Evolutionary conservation across 805 yeast species (phyloP), one percentile per base, ranked within the genome.

Genomic region (Metschnikowia orientalis): DNA sequence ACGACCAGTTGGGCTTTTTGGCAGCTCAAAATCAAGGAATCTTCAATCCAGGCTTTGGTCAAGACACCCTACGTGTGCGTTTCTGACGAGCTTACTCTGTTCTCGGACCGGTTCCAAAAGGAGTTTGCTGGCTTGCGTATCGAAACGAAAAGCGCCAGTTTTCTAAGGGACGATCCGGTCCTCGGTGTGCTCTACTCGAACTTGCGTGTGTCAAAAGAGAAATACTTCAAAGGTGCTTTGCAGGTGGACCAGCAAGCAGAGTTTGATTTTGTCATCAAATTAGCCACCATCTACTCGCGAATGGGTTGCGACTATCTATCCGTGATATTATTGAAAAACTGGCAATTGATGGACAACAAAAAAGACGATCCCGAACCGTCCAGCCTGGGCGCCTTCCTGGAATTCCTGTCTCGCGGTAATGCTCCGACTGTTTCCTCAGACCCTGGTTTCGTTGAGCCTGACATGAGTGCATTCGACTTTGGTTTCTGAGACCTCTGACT

Each of bases 241-340:
- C 63, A 67, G 6, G 55, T 75, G 7, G 58, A 57, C 18, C 59
- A 67, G 1, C 38, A 41, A 3, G 57, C 57, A 25, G 97, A 90
- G 48, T 75, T 73, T 35, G 63, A 69, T 4, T 79, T 81, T 48
- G 70, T 88, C 10, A 48, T 74, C 8, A 74, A 78, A 41, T 81
- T 80, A 6, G 69, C 83, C 6, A 62, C 71, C 22, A 80, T 87
- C 40, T 84, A 87, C 49, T 69, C 76, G 10, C 67, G 94, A 37
- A 86, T 89, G 95, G 97, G 97, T 0, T 89, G 97, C 59, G 95
- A 89, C 48, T 74, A 78, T 39, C 55, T 90, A 25, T 78, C 88
- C 0, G 51, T 84, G 15, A 69, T 76, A 32, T 54, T 88, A 28
- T 63, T 81, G 2, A 66, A 64, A 29, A 75, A 73, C 39, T 89